Evolutionary conservation across 768 basidiomycete genomes (phyloP), one percentile per base, ranked within the genome.

Genomic region (Ramaria sp.): DNA sequence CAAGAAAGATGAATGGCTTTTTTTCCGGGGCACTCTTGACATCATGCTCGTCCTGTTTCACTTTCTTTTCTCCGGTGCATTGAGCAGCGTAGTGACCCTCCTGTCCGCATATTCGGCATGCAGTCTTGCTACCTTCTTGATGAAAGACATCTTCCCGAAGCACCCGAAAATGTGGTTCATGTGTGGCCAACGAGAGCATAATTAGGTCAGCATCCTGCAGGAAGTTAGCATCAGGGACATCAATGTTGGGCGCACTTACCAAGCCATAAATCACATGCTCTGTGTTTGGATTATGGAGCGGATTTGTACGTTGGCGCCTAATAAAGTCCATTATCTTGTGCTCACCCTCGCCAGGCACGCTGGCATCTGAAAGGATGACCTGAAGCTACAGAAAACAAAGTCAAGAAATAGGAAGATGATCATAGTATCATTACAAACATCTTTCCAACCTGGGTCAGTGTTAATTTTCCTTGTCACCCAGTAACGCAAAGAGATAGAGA

Each of bases 281-380:
- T 3, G 93, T 97, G 65, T 99, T 98, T 18, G 95, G 85, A 67
- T 99, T 85, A 69, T 98, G 85, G n/a, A 83, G 86, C 22, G 79
- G 78, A 63, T 94, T 88, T 49, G 78, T 74, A 50, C 96, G 78
- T 62, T 96, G 94, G 32, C 94, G 77, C 53, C 96, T 77, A 59
- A 99, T 95, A 66, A 79, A 98, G 66, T 98, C 96, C 93, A 99
- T 97, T 59, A 99, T 97, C 73, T 99, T 99, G 69, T 99, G 96
- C 66, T 99, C 96, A 65, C 96, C 96, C 69, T 99, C 96, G 61
- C 96, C 96, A 1, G 96, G 95, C 12, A 98, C 96, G 53, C 87
- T 83, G 1, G 96, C 90, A 61, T 99, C 96, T 5, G 96, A 99
- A 53, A 99, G 90, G 60, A 98, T 83, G 50, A 99, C 87, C 76